Percentiles rank a stretch among this genome's conserved stretches.
Evolutionary conservation across 2,329 filamentous ascomycete genomes (phyloP).

Genomic region (Cladophialophora psammophila): DNA sequence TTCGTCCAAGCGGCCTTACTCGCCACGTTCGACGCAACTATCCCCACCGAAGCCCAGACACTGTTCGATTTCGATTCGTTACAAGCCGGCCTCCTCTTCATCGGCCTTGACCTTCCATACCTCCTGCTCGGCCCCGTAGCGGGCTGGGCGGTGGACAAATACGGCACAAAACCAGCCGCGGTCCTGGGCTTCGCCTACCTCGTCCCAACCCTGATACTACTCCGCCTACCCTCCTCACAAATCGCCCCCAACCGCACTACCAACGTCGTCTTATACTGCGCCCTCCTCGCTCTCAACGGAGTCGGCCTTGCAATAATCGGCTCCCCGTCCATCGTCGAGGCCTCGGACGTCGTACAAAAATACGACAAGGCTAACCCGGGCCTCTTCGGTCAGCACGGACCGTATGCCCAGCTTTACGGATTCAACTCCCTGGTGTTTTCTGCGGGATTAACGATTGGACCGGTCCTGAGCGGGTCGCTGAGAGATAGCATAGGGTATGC

Average conservation of each 20-base stretch:
- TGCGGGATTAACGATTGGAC: constrained; percentile 66
- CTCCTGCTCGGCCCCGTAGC: constrained; percentile 37
- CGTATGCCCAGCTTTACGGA: constrained; percentile 71
- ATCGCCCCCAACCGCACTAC: constrained; percentile 47
- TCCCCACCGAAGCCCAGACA: constrained; percentile 38
- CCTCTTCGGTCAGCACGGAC: constrained; percentile 63
- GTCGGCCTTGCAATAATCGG: constrained; percentile 62
- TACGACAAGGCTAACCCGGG: constrained; percentile 64
- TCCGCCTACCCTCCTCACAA: constrained; percentile 39
- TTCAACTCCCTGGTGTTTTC: constrained; percentile 70
- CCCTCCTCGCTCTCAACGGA: constrained; percentile 57
- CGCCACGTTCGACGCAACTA: constrained; percentile 40
- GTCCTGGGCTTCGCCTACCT: constrained; percentile 42
- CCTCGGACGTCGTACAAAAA: constrained; percentile 61
- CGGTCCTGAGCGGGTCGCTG: constrained; percentile 48
- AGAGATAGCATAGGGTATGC: constrained; percentile 38
- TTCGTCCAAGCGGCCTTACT: constrained; percentile 39
- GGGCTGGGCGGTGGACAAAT: constrained; percentile 56
- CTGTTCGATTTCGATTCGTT: constrained; percentile 42
- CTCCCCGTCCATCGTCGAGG: constrained; percentile 64
- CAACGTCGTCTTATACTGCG: constrained; percentile 53
- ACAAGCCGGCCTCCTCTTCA: constrained; percentile 49
- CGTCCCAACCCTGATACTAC: constrained; percentile 37
- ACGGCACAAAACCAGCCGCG: constrained; percentile 43
- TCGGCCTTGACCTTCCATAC: constrained; percentile 50